Conservation (phyloP, 768 basidiomycete species). For the Mycena latifolia region DNA sequence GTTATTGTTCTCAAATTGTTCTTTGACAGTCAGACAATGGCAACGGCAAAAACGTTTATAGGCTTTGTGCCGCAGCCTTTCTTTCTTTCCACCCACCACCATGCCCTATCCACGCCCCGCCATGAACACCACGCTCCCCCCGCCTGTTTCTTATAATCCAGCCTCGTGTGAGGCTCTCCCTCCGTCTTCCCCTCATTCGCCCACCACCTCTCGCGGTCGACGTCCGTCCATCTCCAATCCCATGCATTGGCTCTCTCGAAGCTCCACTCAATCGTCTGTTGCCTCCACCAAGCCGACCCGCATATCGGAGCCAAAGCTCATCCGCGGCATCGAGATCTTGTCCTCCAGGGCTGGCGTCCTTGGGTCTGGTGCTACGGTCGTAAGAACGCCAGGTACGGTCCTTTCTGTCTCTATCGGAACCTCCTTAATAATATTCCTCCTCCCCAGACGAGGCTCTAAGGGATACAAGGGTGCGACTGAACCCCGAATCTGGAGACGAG, state of each 20-base stretch:
- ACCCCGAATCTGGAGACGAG: conserved; percentile 32
- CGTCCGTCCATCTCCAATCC: conserved; percentile 57
- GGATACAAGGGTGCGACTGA: conserved; percentile 55
- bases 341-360: conserved; percentile 63
- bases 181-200: conserved; percentile 40
- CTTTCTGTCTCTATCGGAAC: no score
- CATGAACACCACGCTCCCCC: conserved; percentile 35
- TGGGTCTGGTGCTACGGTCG: conserved; percentile 81
- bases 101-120: conserved; percentile 36
- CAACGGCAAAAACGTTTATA: not conserved
- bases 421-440: no score
- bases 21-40: no score
- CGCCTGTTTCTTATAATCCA: conserved; percentile 40
- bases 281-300: conserved; percentile 44
- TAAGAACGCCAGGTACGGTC: conserved; percentile 87
- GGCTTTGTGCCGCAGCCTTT: not conserved
- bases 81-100: conserved; percentile 40
- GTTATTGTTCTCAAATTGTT: no score
- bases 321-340: conserved; percentile 53
- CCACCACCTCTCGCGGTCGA: conserved; percentile 41
- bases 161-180: conserved; percentile 34
- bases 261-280: conserved; percentile 47
- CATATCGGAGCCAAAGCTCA: conserved; percentile 59
- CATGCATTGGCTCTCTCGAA: conserved; percentile 67
- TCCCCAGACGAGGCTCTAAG: conserved; percentile 81